These are phyloP conservation scores for Filobasidium floriforme DNA, from an alignment of 768 basidiomycete species.

Conservation along the genomic window DNA sequence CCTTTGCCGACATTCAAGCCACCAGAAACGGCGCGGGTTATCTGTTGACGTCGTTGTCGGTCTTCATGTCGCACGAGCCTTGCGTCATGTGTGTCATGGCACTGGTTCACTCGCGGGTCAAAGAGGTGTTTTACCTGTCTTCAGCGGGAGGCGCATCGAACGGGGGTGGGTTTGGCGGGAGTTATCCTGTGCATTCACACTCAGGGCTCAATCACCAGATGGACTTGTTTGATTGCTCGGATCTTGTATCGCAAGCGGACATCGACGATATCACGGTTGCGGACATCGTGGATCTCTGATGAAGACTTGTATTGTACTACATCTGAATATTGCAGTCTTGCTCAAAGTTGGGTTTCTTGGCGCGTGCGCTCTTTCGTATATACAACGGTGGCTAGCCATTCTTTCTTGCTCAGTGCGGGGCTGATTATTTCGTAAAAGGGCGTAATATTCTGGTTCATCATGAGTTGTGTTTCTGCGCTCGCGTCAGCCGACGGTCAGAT, in stretches of 20 bases:
- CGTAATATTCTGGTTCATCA: not conserved
- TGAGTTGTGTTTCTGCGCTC: constrained; percentile 1
- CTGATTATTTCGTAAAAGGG: no score
- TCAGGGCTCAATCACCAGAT: constrained; percentile 87
- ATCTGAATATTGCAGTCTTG: constrained; percentile 5
- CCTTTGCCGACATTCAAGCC: constrained; percentile 35
- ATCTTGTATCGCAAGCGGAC: constrained; percentile 25
- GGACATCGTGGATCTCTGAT: constrained; percentile 27
- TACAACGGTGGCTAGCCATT: not conserved
- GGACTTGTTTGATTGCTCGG: constrained; percentile 59
- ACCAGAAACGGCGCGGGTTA: constrained; percentile 69
- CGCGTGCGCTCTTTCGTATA: not conserved
- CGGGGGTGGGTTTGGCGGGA: constrained; percentile 77
- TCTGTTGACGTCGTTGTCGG: constrained; percentile 69
- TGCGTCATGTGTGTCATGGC: constrained; percentile 99
- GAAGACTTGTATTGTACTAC: not conserved
- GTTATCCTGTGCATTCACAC: constrained; percentile 66
- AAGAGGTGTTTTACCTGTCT: constrained; percentile 59
- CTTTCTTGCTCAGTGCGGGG: no score
- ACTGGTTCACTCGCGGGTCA: constrained; percentile 85
- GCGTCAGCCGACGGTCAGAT: not conserved
- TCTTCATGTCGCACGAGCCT: constrained; percentile 92
- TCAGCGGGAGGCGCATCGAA: constrained; percentile 54
- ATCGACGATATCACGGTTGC: constrained; percentile 28
- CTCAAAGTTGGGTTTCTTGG: not conserved